Conservation (phyloP, 2,329 filamentous ascomycete genomes). For the Magnaporthales sp. region DNA sequence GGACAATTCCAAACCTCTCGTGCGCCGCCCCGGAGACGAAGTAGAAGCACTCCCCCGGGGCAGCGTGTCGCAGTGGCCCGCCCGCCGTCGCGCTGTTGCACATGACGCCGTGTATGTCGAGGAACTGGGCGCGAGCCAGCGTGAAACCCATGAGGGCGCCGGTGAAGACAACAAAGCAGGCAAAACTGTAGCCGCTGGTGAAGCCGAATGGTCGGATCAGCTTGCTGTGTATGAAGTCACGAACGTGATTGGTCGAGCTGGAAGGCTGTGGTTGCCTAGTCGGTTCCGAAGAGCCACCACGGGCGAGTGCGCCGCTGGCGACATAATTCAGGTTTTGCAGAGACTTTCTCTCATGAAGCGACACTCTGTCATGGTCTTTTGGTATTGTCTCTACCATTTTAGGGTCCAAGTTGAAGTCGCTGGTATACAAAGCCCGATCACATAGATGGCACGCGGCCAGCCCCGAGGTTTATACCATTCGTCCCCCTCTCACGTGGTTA, state of each 20-base stretch:
- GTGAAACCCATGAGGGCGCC: constrained; percentile 37
- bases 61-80: neutral
- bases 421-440: neutral
- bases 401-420: neutral
- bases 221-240: neutral
- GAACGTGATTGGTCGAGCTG: neutral
- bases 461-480: neutral
- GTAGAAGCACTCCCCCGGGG: constrained; percentile 17
- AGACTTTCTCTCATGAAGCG: neutral
- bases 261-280: neutral
- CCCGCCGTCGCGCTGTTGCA: constrained; percentile 1
- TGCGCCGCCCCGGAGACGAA: constrained; percentile 21
- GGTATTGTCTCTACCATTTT: neutral
- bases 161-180: constrained; percentile 39
- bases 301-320: neutral
- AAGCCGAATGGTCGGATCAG: constrained; percentile 35
- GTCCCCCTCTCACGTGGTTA: neutral
- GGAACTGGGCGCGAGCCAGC: constrained; percentile 37
- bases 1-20: constrained; percentile 28
- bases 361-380: neutral
- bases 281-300: neutral
- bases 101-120: constrained; percentile 29
- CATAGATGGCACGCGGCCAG: neutral
- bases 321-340: neutral
- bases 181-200: constrained; percentile 46